Evolutionary conservation across 768 basidiomycete genomes (phyloP), one percentile per base, ranked within the genome.

Genomic region (Boletus rubescentipes): DNA sequence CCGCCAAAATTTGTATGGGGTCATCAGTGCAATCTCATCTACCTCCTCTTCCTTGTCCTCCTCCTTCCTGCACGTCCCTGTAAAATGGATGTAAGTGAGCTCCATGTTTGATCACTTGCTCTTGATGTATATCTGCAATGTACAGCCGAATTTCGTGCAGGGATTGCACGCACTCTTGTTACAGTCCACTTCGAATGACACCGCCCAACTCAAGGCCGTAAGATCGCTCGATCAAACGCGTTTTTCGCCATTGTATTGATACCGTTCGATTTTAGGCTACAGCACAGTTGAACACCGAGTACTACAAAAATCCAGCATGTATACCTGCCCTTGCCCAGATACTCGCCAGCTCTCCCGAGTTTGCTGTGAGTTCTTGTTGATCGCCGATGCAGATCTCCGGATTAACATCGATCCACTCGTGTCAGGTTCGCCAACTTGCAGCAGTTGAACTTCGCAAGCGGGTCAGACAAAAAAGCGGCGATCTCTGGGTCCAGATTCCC

Each of bases 371-470:
- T 80, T 21, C 32, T 20, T 56, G 53, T 43, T 39, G 46, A 58
- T 55, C 54, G 18, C 32, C 52, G 21, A 31, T 20, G 44, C 44
- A 26, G 54, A 53, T 44, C 55, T 52, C 46, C 9, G 39, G 40
- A 51, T 61, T 48, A 36, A 54, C 36, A n/a, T 30, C 36, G 48
- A 52, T 51, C 34, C 26, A 21, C 9, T 43, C 38, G 12, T 46
- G 1, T 12, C 23, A 47, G 95, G 86, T 98, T 58, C 91, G 94
- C 57, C 97, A 99, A 84, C 82, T 99, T 20, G 92, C 95, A 44
- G 94, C 95, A 9, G 94, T 98, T 51, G 97, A 99, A 74, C 79
- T 98, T 69, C 83, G 96, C 63, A 99, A 99, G 79, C 90, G 96
- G 53, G 83, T 98, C 55, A 70, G 79, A 26, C 81, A 85, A 67